Base-by-base conservation (phyloP, 345 rosid genomes). In the Eutrema yunnanense region DNA sequence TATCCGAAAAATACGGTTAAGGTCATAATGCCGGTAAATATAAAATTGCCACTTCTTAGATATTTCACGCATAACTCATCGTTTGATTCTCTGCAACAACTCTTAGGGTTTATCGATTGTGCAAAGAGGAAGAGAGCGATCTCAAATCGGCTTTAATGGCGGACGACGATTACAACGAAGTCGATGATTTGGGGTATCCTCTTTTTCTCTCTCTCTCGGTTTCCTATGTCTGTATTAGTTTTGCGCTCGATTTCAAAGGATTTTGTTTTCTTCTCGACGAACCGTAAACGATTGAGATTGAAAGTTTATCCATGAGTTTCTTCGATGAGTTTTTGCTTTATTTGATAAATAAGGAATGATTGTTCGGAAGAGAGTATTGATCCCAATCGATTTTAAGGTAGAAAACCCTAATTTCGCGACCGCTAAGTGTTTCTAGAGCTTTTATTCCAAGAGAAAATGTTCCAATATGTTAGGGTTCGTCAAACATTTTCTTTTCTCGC, bases 101-200 rank as follows among this genome's bases (percentile, higher is more conserved):
- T 53, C 44, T 2, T 74, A 74, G 68, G 78, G 78, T 59, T 74
- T 59, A 67, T 19, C 42, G 52, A 38, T 9, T 50, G 11, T 22
- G 26, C 49, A 26, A 4, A 47, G 38, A 10, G 41, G 49, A 55
- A 33, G 67, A 43, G 48, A 29, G 16, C 29, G 42, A 66, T 8
- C 72, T 40, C 30, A 11, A 55, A 46, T 44, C 47, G 57, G 67
- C 64, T 51, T 62, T 71, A 62, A 88, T 89, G 98, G 98, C 90
- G 6, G 95, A 88, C 73, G 96, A 88, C 0, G 92, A 88, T 48
- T 88, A 81, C 77, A 90, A 78, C 49, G 95, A 90, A 38, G 85
- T 82, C 38, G 95, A 90, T 33, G 91, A 88, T 40, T 78, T 87
- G 82, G 92, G 88, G 86, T 86, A 71, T 5, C 41, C 47, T 49